Conservation (phyloP, 768 basidiomycete genomes). For the Mycena latifolia region DNA sequence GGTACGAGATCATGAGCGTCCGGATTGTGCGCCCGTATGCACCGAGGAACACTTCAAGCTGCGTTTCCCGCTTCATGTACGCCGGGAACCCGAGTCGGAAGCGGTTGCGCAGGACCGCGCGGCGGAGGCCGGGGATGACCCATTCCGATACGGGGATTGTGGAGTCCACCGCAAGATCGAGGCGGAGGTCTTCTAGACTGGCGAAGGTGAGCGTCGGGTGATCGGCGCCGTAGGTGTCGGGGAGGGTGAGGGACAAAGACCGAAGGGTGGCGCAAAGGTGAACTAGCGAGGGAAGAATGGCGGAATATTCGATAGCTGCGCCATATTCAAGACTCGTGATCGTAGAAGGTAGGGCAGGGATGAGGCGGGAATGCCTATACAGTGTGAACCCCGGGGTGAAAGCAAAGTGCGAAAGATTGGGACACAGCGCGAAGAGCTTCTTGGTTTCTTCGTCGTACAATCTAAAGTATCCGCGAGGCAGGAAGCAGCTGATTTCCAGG, state of each 20-base stretch:
- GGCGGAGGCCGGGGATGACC: conserved; percentile 3
- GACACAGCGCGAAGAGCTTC: conserved; percentile 13
- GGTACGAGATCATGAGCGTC: neutral
- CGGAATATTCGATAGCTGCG: neutral
- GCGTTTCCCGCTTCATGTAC: neutral
- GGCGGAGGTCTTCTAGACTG: conserved; percentile 8
- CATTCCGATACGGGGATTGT: neutral
- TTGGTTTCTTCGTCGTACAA: neutral
- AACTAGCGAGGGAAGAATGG: neutral
- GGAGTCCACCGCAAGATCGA: neutral
- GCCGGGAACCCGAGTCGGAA: neutral
- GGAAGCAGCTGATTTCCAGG: conserved; percentile 9
- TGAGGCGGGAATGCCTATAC: neutral
- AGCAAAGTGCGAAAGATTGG: conserved; percentile 19
- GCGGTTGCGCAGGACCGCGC: neutral
- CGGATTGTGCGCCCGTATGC: neutral
- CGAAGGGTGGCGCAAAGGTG: conserved; percentile 5
- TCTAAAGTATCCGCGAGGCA: neutral
- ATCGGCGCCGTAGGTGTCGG: neutral
- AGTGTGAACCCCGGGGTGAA: neutral
- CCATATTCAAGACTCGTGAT: neutral
- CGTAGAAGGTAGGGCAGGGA: conserved; percentile 6
- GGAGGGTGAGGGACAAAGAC: conserved; percentile 9
- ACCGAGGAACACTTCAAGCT: neutral
- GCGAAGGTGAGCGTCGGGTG: conserved; percentile 4